These are phyloP conservation scores for Galerina sulciceps DNA, from an alignment of 768 basidiomycete species.

Conservation along the genomic window DNA sequence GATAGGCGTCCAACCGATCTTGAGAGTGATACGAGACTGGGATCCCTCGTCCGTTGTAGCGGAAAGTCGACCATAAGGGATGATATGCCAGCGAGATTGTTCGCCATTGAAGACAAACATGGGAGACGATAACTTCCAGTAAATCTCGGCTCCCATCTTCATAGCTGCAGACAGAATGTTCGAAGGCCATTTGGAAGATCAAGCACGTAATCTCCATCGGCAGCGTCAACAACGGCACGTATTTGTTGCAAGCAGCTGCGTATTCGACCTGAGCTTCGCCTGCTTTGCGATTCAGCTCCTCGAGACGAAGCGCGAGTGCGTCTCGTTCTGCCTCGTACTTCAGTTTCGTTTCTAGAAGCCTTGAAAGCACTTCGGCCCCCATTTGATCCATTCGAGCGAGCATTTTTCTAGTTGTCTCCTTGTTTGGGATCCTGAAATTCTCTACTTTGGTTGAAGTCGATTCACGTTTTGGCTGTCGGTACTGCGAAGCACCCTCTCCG, in stretches of 20 bases:
- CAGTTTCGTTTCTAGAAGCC: background rate
- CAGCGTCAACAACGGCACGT: background rate
- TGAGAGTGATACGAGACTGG: background rate
- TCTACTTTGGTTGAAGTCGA: too few relatives aligned
- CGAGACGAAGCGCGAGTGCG: background rate
- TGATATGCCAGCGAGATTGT: background rate
- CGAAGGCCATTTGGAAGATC: background rate
- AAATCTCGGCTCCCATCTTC: background rate
- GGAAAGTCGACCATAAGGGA: background rate
- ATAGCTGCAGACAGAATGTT: background rate
- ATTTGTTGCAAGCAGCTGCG: background rate
- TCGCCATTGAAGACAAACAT: background rate
- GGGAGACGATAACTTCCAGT: background rate
- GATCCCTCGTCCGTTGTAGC: background rate
- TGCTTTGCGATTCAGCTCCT: background rate
- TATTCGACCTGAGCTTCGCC: background rate
- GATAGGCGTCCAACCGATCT: background rate
- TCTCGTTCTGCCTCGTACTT: background rate
- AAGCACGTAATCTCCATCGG: background rate
- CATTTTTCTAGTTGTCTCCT: too few relatives aligned
- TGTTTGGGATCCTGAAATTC: too few relatives aligned
- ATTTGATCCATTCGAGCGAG: too few relatives aligned
- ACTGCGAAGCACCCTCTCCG: too few relatives aligned
- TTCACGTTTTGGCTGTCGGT: too few relatives aligned
- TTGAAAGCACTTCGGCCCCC: too few relatives aligned